Base-by-base conservation (phyloP, 1,284 basidiomycete species). In the Lignosus rhinocerotis region DNA sequence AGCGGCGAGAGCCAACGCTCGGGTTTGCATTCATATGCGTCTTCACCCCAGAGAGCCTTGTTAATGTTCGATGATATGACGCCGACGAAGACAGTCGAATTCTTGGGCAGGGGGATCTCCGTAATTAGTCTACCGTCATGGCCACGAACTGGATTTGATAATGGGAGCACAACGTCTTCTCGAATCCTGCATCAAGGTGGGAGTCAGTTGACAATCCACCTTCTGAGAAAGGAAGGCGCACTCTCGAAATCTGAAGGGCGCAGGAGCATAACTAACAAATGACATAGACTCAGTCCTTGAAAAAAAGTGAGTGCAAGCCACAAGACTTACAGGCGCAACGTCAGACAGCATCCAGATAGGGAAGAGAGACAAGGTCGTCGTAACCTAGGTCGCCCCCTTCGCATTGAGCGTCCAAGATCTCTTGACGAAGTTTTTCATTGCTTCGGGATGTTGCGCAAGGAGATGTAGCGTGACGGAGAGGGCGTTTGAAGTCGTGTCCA, bases 261-360 rank as follows among this genome's bases (percentile, higher is more conserved):
- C 61, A 34, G 60, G 60, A 7, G 64, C 55, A 36, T 58, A 58
- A 7, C 64, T 65, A 9, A 0, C 14, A 3, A 38, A 25, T 17
- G 12, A 8, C 10, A 36, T 12, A 1, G 10, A 14, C 19, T 12
- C 19, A 32, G 21, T 6, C 6, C 11, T 6, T 16, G 38, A 25
- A 30, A 12, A 3, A 10, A 6, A 16, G 17, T 6, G 6, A 10
- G 17, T 16, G 21, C 2, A 10, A 44, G 6, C 14, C n/a, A 25
- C 19, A 10, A 10, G 14, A 51, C 67, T 41, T 47, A 66, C 67
- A 68, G 39, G 7, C 67, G 58, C 33, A 68, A 19, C 0, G 64
- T 67, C 51, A 72, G 6, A 75, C 64, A 1, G 70, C 73, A 49
- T 75, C 73, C 7, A 75, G 63, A 51, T 67, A 73, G 0, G 72